Percentiles rank a stretch among this genome's conserved stretches.
These are phyloP conservation scores for Pseudogymnoascus destructans DNA, from an alignment of 2,329 filamentous ascomycete species.

Conservation along the genomic window DNA sequence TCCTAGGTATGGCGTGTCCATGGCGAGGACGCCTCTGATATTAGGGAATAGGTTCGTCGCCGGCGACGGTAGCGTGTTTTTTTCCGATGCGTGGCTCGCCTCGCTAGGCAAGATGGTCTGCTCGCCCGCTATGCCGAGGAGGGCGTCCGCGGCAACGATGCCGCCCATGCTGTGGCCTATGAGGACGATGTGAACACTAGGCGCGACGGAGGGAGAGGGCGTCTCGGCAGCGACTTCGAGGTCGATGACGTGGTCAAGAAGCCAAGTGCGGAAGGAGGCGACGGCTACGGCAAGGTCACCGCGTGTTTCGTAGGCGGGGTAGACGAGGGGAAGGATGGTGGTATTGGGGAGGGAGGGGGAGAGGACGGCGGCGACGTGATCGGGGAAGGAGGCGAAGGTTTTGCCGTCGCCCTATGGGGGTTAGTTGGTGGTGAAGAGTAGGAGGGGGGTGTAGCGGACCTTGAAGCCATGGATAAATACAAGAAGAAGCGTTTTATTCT, in stretches of 20 bases:
- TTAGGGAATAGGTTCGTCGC: conserved; percentile 75
- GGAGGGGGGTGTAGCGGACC: conserved; percentile 29
- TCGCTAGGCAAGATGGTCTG: not conserved
- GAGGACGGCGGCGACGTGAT: conserved; percentile 53
- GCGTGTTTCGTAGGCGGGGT: conserved; percentile 70
- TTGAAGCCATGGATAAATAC: conserved; percentile 88
- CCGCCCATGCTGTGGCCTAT: conserved; percentile 86
- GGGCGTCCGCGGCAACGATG: conserved; percentile 83
- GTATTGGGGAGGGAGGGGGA: conserved; percentile 54
- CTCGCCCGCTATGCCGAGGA: conserved; percentile 47
- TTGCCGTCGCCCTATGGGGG: conserved; percentile 52
- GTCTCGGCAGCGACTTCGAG: conserved; percentile 74
- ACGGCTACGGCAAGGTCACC: conserved; percentile 63
- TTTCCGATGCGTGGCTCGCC: not conserved
- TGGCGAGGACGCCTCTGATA: conserved; percentile 78
- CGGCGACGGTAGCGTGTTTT: conserved; percentile 13
- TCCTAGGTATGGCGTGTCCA: conserved; percentile 85
- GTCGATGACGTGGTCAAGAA: conserved; percentile 87
- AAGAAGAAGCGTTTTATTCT: conserved; percentile 68
- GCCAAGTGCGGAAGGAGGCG: conserved; percentile 62
- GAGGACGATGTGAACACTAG: conserved; percentile 68
- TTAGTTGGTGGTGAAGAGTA: conserved; percentile 6
- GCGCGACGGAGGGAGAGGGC: conserved; percentile 72
- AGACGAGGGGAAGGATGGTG: conserved; percentile 54
- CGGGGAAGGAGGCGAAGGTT: conserved; percentile 67